Conservation (phyloP, 495 filamentous ascomycete genomes). For the Daldinia loculata region DNA sequence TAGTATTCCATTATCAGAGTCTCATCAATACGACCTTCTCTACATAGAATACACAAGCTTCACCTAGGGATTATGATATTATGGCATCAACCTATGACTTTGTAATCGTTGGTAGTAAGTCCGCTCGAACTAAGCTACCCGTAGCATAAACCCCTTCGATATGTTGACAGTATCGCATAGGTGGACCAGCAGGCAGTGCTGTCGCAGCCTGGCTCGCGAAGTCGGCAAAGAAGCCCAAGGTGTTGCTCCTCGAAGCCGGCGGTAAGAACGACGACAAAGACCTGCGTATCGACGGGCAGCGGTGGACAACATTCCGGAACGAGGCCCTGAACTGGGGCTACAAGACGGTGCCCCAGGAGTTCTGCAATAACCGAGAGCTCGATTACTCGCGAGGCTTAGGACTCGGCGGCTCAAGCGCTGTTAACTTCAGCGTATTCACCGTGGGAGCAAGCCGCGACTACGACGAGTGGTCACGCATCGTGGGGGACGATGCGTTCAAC, state of each 20-base stretch:
- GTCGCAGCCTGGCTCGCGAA: constrained; percentile 59
- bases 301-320: constrained; percentile 61
- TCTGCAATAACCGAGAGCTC: constrained; percentile 60
- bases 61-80: background rate
- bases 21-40: background rate
- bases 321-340: constrained; percentile 66
- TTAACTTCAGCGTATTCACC: constrained; percentile 70
- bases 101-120: constrained; percentile 63
- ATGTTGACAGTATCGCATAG: constrained; percentile 46
- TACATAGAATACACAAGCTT: background rate
- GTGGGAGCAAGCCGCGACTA: constrained; percentile 68
- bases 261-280: constrained; percentile 56
- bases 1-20: background rate
- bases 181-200: constrained; percentile 64
- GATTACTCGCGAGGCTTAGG: constrained; percentile 67
- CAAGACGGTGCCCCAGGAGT: constrained; percentile 63
- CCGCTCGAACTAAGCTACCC: background rate
- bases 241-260: constrained; percentile 69
- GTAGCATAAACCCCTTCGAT: background rate
- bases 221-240: constrained; percentile 53
- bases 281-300: constrained; percentile 60
- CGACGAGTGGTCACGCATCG: constrained; percentile 59
- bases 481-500: constrained; percentile 55
- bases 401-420: constrained; percentile 67
- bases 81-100: constrained; percentile 57